Base-by-base conservation (phyloP, 2,329 filamentous ascomycete species). In the Dothiorella sarmentorum region DNA sequence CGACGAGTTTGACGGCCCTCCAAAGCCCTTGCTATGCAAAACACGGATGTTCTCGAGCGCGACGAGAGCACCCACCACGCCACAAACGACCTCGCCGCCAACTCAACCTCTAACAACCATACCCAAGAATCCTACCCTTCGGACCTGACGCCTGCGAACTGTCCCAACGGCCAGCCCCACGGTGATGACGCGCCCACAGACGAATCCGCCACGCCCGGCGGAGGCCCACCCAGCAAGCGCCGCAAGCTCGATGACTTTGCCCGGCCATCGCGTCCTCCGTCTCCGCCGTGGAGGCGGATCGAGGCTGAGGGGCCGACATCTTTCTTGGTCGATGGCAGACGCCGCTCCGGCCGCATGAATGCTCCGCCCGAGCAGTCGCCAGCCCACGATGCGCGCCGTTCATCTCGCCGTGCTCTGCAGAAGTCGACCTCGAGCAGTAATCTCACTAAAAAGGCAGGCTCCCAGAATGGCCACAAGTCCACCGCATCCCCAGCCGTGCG, bases 211-310 rank as follows among this genome's bases (percentile, higher is more conserved):
- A 38, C 40, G 55, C 55, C 38, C 24, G 29, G 31, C 47, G 63
- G 60, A 7, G 63, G 68, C 65, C 67, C 72, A 27, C 68, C 72
- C 24, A 73, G 78, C 15, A 91, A 91, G 73, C 84, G 87, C 69
- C 85, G 85, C 62, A 85, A 85, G 70, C 71, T 77, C 33, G 71
- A 72, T 40, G 71, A 75, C 62, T 70, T 72, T 4, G 63, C 67
- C 11, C 27, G 53, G 58, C 63, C 73, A 60, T 71, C 78, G 62
- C 73, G 78, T 75, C 76, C 78, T 56, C 80, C 82, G 61, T 97
- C 93, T 63, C 94, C 94, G 64, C 94, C 94, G 20, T 99, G 94
- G 94, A 97, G 94, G 78, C 90, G 85, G 68, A 83, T 89, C 62
- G 83, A 83, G 60, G 90, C 89, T 38, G 89, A 96, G 26, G 94